Base-by-base conservation (phyloP, 345 rosid species). In the Pistacia atlantica region DNA sequence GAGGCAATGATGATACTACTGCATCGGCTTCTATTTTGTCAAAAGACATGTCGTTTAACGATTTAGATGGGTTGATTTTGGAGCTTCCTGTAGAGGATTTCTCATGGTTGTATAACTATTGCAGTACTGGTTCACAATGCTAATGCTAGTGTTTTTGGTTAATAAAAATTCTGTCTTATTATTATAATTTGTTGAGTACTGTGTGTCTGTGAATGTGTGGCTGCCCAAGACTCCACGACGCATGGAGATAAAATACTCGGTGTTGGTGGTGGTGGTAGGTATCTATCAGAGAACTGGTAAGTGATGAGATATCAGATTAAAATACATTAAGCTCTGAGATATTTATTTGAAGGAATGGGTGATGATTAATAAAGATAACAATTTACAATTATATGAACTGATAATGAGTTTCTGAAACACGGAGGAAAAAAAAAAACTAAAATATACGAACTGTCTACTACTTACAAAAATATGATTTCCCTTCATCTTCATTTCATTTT, bases 71-170 rank as follows among this genome's bases (percentile, higher is more conserved):
- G 28, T 57, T 80, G 83, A 77, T 79, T 22, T 2, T 58, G 67
- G 87, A 84, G 83, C 38, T 73, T 51, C 83, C 86, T 62, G 7
- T 68, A 77, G 87, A 82, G 57, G 86, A 84, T 28, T 73, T 72
- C 65, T 65, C 48, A 28, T 70, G 78, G 54, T 25, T 80, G 77
- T 80, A 79, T 75, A 35, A 57, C 6, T 55, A 69, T 10, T 59
- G 9, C 13, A 8, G 10, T 31, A 31, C 33, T 35, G 28, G 10
- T 55, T 8, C 25, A 45, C 10, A 22, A 31, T 7, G 55, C 51
- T 5, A 22, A 31, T 7, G 55, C 51, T 5, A 28, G 69, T 13
- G 4, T 8, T 54, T 54, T 4, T 54, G 1, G 46, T 7, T 5
- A 42, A 42, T 42, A 42, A 42, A 42, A 42, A 42, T 42, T 42